These are phyloP conservation scores for Mallotus japonicus DNA, from an alignment of 441 rosid species.

Conservation along the genomic window DNA sequence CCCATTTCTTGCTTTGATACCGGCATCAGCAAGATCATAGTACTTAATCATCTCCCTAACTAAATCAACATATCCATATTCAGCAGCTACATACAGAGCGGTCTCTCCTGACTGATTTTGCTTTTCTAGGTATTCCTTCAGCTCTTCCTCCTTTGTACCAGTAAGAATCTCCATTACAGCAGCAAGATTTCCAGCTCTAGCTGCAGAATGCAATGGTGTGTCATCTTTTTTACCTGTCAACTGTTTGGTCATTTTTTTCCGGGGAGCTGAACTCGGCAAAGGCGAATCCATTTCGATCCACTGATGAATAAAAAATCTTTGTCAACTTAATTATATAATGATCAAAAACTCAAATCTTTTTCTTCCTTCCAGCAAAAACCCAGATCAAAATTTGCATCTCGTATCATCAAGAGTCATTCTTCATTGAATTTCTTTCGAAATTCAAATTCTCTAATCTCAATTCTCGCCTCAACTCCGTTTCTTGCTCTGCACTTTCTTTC, in stretches of 20 bases:
- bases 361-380: slow-evolving; percentile 37
- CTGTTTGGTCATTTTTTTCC: slow-evolving; percentile 77
- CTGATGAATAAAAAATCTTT: slow-evolving; percentile 2
- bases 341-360: slow-evolving; percentile 13
- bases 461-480: neutral
- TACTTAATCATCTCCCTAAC: slow-evolving; percentile 70
- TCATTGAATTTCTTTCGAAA: neutral
- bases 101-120: slow-evolving; percentile 91
- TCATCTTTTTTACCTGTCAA: slow-evolving; percentile 80
- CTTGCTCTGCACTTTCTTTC: slow-evolving; percentile 20
- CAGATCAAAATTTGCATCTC: slow-evolving; percentile 38
- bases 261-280: slow-evolving; percentile 28
- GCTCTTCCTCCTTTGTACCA: slow-evolving; percentile 34
- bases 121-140: slow-evolving; percentile 50
- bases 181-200: slow-evolving; percentile 60
- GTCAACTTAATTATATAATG: neutral
- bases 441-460: slow-evolving; percentile 17
- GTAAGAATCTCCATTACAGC: slow-evolving; percentile 47
- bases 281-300: slow-evolving; percentile 38
- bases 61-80: slow-evolving; percentile 67
- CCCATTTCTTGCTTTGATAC: slow-evolving; percentile 87
- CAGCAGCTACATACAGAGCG: slow-evolving; percentile 82
- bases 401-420: slow-evolving; percentile 19
- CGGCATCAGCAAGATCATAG: slow-evolving; percentile 68
- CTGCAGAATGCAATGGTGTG: slow-evolving; percentile 69